These are phyloP conservation scores for Coffea canephora DNA, from an alignment of 257 asterid genomes.

Conservation along the genomic window DNA sequence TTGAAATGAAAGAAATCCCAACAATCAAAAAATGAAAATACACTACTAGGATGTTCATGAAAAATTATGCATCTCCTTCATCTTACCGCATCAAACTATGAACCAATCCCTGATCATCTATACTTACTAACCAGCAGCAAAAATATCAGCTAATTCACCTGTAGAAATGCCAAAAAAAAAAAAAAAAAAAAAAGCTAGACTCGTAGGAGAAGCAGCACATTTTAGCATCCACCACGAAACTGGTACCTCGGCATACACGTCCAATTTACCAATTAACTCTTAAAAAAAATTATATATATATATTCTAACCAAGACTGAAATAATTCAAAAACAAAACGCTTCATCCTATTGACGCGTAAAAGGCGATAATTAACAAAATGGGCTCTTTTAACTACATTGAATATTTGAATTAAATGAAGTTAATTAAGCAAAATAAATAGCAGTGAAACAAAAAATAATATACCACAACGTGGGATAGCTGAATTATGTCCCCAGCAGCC, in stretches of 20 bases:
- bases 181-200: no score
- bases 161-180: background rate
- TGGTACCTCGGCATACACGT: background rate
- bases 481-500: slow-evolving; percentile 58
- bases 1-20: background rate
- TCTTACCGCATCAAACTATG: background rate
- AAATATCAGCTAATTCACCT: background rate
- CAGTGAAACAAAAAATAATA: background rate
- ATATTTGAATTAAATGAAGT: background rate
- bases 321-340: background rate
- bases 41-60: no score
- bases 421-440: background rate
- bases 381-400: background rate
- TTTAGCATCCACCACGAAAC: background rate
- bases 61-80: background rate
- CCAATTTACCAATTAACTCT: background rate
- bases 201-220: no score
- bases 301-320: no score
- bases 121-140: no score
- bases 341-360: background rate
- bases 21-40: no score
- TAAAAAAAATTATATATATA: background rate
- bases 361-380: slow-evolving; percentile 1
- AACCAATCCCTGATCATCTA: background rate
- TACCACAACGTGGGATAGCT: slow-evolving; percentile 67